Evolutionary conservation across 495 filamentous ascomycete genomes (phyloP).

Genomic region (Pyronema domesticum): DNA sequence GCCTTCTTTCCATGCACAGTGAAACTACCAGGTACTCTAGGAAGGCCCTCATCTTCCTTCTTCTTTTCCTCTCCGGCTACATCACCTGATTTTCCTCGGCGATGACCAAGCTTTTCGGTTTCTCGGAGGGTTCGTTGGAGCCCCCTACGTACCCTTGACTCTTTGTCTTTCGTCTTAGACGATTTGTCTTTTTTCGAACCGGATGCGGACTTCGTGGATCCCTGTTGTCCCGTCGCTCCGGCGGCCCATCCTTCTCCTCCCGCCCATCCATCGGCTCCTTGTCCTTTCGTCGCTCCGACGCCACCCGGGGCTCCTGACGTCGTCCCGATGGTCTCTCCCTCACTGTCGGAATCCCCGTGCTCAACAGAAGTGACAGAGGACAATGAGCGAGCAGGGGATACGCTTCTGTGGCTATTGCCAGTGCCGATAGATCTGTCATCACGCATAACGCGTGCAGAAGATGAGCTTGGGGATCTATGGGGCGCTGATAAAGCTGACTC

Average conservation of each 20-base stretch:
- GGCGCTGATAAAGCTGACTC: slow-evolving; percentile 5
- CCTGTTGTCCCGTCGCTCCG: slow-evolving; percentile 21
- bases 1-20: slow-evolving; percentile 97
- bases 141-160: slow-evolving; percentile 57
- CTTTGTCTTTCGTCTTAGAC: slow-evolving; percentile 28
- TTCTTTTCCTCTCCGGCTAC: slow-evolving; percentile 37
- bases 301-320: slow-evolving; percentile 25
- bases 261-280: neutral
- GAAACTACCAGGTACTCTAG: slow-evolving; percentile 68
- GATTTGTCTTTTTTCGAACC: slow-evolving; percentile 24
- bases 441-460: neutral
- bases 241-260: slow-evolving; percentile 24
- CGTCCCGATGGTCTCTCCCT: slow-evolving; percentile 22
- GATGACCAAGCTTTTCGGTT: slow-evolving; percentile 44
- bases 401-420: slow-evolving; percentile 14
- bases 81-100: slow-evolving; percentile 56
- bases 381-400: slow-evolving; percentile 13
- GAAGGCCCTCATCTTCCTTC: slow-evolving; percentile 46
- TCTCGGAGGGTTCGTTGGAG: slow-evolving; percentile 90
- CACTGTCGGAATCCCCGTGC: slow-evolving; percentile 17
- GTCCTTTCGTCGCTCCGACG: slow-evolving; percentile 15
- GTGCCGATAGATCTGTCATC: slow-evolving; percentile 17
- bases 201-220: slow-evolving; percentile 9
- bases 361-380: slow-evolving; percentile 24
- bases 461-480: slow-evolving; percentile 9